Conservation (phyloP, 257 asterid species). For the Gentiana straminea region DNA sequence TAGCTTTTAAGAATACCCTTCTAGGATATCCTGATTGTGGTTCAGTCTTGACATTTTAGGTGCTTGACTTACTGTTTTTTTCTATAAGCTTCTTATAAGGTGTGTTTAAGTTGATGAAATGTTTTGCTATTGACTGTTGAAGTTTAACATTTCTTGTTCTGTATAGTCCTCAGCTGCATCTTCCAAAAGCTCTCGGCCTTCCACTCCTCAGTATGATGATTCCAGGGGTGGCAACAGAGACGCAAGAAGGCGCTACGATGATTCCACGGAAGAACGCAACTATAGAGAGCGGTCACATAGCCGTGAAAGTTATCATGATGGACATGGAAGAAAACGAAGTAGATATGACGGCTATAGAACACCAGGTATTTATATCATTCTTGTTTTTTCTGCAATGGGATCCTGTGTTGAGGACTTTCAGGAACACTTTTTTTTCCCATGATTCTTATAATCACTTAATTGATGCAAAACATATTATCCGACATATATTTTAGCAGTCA, state of each 20-base stretch:
- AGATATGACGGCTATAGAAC: slow-evolving; percentile 53
- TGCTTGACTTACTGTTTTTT: not conserved
- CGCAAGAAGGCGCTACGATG: slow-evolving; percentile 30
- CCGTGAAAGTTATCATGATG: slow-evolving; percentile 32
- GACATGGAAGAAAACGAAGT: slow-evolving; percentile 50
- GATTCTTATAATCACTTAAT: too few species aligned
- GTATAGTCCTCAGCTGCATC: slow-evolving; percentile 34
- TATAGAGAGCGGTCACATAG: slow-evolving; percentile 47
- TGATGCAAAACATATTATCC: too few species aligned
- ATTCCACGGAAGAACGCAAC: slow-evolving; percentile 42
- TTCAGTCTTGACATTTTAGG: not conserved
- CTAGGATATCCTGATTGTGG: too few species aligned
- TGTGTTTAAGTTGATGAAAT: not conserved
- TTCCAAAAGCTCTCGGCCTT: slow-evolving; percentile 38
- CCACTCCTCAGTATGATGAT: slow-evolving; percentile 42
- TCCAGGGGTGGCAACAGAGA: slow-evolving; percentile 32
- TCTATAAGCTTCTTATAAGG: not conserved
- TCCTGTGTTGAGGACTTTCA: too few species aligned
- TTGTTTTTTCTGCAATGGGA: not conserved
- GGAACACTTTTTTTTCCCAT: too few species aligned
- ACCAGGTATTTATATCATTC: slow-evolving; percentile 45
- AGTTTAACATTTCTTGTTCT: not conserved
- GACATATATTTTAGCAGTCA: too few species aligned
- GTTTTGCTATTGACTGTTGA: not conserved
- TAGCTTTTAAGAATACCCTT: too few species aligned